Base-by-base conservation (phyloP, 345 rosid species). In the Rhizophora mangle region DNA sequence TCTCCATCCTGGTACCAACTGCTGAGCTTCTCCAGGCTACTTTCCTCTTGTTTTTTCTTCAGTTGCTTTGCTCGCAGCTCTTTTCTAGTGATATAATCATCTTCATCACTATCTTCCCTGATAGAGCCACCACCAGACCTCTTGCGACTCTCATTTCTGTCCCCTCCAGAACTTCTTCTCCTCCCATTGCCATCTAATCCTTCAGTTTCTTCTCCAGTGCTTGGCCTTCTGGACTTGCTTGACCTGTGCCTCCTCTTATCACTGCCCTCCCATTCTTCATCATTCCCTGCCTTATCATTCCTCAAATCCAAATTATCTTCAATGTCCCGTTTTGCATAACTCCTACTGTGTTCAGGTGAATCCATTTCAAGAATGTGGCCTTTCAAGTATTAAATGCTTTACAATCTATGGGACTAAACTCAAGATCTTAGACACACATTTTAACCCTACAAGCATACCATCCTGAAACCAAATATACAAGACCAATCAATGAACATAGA, bases 1-100 rank as follows among this genome's bases (percentile, higher is more conserved):
- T 95, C 98, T 68, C 97, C 96, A 61, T 95, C 98, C 82, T 95
- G 88, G 71, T 95, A 92, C 90, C 90, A 88, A 79, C 86, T 92
- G 68, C 96, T 95, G 68, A 92, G 66, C 78, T 86, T 86, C 43
- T 95, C 97, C 81, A 95, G 77, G 77, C 96, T 86, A 72, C 97
- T 88, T 77, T 95, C 98, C 84, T 95, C 98, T 72, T 80, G 92
- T 65, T 86, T 92, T 80, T 77, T 92, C 91, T 87, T 95, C 73
- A 80, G 36, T 78, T 78, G 85, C 78, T 83, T 88, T 6, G 85
- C 70, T 26, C 86, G 85, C 4, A 66, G 67, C 36, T 82, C 85
- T 64, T 83, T 87, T 67, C 80, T 80, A 20, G 70, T 53, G 57
- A 86, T 90, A 54, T 82, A 83, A 70, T 89, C 92, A 69, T 89